phyloP scores from a whole-genome alignment of 768 basidiomycete genomes.

The Thelephora ganbajun region DNA sequence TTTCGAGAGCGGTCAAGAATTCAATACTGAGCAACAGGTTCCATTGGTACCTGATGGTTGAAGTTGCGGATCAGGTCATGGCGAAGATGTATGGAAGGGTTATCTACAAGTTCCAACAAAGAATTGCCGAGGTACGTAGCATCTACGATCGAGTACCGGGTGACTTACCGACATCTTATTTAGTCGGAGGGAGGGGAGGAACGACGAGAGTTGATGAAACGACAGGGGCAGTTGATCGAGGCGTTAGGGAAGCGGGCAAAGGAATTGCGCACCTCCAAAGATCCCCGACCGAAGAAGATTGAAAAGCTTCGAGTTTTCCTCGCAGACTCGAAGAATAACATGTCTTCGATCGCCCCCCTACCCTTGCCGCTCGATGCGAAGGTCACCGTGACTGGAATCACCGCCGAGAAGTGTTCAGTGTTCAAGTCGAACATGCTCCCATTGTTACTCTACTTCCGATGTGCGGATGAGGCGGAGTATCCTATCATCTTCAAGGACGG shows the following conservation, averaged over 20 bases:
- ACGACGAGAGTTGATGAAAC: conserved; percentile 75
- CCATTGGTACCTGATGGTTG: conserved; percentile 98
- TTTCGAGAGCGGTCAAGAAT: conserved; percentile 72
- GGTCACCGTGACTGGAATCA: conserved; percentile 73
- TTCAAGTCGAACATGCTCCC: conserved; percentile 98
- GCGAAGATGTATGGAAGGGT: conserved; percentile 91
- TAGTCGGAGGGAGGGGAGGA: conserved; percentile 67
- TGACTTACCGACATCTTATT: not conserved
- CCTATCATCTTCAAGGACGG: conserved; percentile 98
- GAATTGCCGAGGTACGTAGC: conserved; percentile 62
- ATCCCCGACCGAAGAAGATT: conserved; percentile 92
- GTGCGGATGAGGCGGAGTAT: conserved; percentile 72
- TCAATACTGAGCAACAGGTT: conserved; percentile 78
- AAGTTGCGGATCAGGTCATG: conserved; percentile 75
- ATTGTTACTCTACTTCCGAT: conserved; percentile 80
- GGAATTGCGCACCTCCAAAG: conserved; percentile 82
- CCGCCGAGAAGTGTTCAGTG: conserved; percentile 83
- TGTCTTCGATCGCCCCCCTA: conserved; percentile 66
- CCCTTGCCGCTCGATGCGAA: conserved; percentile 88
- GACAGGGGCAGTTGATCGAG: conserved; percentile 84
- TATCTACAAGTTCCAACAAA: conserved; percentile 80
- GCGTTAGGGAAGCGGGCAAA: conserved; percentile 75
- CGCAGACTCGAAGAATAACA: conserved; percentile 71
- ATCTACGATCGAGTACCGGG: not conserved
- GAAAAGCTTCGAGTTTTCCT: conserved; percentile 84